Evolutionary conservation across 2,329 filamentous ascomycete genomes (phyloP).

Genomic region (Metarhizium guizhouense): DNA sequence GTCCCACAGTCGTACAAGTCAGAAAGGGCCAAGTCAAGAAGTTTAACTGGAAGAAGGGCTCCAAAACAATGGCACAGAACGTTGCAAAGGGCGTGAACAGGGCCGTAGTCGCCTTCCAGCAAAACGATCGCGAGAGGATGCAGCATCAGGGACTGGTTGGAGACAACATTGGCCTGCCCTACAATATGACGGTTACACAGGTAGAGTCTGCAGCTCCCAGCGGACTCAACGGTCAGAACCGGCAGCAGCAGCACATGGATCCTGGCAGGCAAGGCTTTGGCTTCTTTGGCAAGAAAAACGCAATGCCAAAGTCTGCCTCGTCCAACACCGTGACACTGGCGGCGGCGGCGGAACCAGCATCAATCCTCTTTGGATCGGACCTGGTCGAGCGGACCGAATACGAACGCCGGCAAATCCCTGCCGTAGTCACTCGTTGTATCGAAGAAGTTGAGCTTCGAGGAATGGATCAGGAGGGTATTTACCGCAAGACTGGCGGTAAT

Average conservation of each 20-base stretch:
- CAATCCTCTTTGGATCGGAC: slow-evolving; percentile 78
- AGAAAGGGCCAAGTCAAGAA: slow-evolving; percentile 91
- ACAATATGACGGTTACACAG: slow-evolving; percentile 56
- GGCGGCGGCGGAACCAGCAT: slow-evolving; percentile 43
- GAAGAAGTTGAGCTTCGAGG: slow-evolving; percentile 92
- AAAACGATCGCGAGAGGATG: slow-evolving; percentile 46
- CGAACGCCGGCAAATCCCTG: slow-evolving; percentile 82
- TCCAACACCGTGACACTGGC: slow-evolving; percentile 26
- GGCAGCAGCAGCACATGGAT: slow-evolving; percentile 16
- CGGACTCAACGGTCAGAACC: slow-evolving; percentile 21
- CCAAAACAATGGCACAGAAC: slow-evolving; percentile 87
- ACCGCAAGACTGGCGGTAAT: slow-evolving; percentile 91
- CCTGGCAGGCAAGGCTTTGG: slow-evolving; percentile 53
- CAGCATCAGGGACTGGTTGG: slow-evolving; percentile 44
- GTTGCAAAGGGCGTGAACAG: slow-evolving; percentile 91
- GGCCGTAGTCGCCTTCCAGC: slow-evolving; percentile 68
- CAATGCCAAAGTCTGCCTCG: slow-evolving; percentile 43
- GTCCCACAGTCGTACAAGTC: slow-evolving; percentile 92
- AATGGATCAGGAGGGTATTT: slow-evolving; percentile 97
- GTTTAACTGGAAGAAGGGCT: slow-evolving; percentile 98
- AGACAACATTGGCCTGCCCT: slow-evolving; percentile 61
- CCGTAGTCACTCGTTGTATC: slow-evolving; percentile 86
- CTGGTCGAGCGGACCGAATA: slow-evolving; percentile 76
- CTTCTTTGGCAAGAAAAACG: slow-evolving; percentile 56
- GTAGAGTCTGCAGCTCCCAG: slow-evolving; percentile 36